Evolutionary conservation across 2,329 filamentous ascomycete genomes (phyloP).

Genomic region (Capronia americana): DNA sequence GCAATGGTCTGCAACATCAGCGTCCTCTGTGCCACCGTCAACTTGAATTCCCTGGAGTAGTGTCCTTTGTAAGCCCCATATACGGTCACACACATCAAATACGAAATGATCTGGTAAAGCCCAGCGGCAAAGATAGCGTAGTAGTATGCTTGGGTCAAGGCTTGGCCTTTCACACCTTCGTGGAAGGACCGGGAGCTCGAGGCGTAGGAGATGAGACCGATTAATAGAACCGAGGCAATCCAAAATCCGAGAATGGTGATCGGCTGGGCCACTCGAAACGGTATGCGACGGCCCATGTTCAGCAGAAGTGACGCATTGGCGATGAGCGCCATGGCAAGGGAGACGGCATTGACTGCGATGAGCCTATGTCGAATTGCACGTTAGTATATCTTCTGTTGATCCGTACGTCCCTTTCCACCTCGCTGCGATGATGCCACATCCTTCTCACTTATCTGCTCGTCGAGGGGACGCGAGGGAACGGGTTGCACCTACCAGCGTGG

Average conservation of each 20-base stretch:
- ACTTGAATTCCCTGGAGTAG: slow-evolving; percentile 62
- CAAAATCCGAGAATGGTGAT: slow-evolving; percentile 68
- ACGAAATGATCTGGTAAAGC: slow-evolving; percentile 63
- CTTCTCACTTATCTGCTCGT: not conserved
- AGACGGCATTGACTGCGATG: slow-evolving; percentile 62
- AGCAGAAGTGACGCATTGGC: slow-evolving; percentile 63
- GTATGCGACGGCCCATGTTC: slow-evolving; percentile 64
- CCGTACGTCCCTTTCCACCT: not conserved
- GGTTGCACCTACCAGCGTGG: slow-evolving; percentile 56
- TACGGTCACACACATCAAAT: slow-evolving; percentile 62
- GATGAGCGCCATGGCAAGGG: slow-evolving; percentile 59
- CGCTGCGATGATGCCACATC: not conserved
- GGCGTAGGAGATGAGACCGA: slow-evolving; percentile 58
- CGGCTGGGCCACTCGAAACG: slow-evolving; percentile 63
- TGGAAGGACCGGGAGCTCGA: slow-evolving; percentile 43
- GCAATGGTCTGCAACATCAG: slow-evolving; percentile 54
- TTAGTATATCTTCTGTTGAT: not conserved
- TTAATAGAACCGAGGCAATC: slow-evolving; percentile 60
- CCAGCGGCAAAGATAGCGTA: slow-evolving; percentile 65
- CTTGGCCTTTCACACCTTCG: slow-evolving; percentile 50
- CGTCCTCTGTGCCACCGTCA: slow-evolving; percentile 64
- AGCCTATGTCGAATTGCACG: slow-evolving; percentile 46
- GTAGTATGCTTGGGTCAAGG: slow-evolving; percentile 64
- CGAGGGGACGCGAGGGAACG: not conserved
- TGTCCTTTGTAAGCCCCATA: slow-evolving; percentile 61